Conservation (phyloP, 441 rosid genomes). For the Erodium moschatum region DNA sequence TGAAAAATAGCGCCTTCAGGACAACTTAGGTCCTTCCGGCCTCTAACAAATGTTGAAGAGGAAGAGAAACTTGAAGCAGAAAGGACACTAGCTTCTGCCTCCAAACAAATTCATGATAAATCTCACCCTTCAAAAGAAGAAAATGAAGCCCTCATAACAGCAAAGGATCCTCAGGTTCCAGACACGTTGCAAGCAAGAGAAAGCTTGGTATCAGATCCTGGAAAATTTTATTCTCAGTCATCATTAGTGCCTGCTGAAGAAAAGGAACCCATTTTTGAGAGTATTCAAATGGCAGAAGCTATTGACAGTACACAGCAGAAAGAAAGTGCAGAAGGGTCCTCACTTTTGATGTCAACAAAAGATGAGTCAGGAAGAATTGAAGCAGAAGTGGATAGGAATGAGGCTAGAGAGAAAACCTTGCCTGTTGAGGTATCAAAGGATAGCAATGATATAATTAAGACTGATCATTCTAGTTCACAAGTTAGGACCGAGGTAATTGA, state of each 20-base stretch:
- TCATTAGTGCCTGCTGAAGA: constrained; percentile 27
- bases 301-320: constrained; percentile 29
- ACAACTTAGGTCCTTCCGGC: constrained; percentile 29
- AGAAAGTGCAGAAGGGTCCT: constrained; percentile 25
- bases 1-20: constrained; percentile 32
- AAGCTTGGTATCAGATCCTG: constrained; percentile 27
- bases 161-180: constrained; percentile 26
- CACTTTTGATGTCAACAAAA: constrained; percentile 34
- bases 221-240: constrained; percentile 37
- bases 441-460: constrained; percentile 26
- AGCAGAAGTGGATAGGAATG: constrained; percentile 27
- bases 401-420: constrained; percentile 30
- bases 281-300: constrained; percentile 24
- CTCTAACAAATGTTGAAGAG: constrained; percentile 29
- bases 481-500: constrained; percentile 27
- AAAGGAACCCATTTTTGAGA: constrained; percentile 29
- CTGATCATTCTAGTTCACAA: constrained; percentile 33
- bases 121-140: constrained; percentile 30
- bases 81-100: constrained; percentile 17
- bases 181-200: constrained; percentile 31
- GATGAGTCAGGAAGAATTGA: constrained; percentile 31
- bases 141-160: constrained; percentile 25
- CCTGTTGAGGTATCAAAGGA: constrained; percentile 31
- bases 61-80: constrained; percentile 32
- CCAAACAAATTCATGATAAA: constrained; percentile 14